Evolutionary conservation across 192 early-diverging fungal genomes (phyloP).

Genomic region (Obelidium mucronatum): DNA sequence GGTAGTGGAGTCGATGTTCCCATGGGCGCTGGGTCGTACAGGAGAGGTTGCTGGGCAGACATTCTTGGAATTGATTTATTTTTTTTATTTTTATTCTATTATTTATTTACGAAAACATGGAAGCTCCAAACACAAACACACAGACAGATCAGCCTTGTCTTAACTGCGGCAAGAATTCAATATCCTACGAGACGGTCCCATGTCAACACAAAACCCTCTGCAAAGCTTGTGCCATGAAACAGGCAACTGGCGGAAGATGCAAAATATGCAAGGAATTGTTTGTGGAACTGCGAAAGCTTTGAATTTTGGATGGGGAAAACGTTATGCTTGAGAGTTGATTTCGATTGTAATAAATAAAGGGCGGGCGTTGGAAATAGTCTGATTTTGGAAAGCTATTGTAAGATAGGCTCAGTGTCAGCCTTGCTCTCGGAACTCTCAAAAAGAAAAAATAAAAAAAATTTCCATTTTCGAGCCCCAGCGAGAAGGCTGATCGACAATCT

Average conservation of each 20-base stretch:
- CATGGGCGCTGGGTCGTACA: slow-evolving; percentile 10
- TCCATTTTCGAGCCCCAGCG: too few relatives aligned
- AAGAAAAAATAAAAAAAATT: too few relatives aligned
- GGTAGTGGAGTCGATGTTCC: neutral
- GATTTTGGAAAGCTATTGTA: too few relatives aligned
- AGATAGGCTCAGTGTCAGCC: too few relatives aligned
- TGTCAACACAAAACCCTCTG: slow-evolving; percentile 52
- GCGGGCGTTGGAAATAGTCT: too few relatives aligned
- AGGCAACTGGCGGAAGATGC: slow-evolving; percentile 61
- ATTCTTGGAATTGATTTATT: neutral
- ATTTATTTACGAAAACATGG: neutral
- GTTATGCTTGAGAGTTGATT: too few relatives aligned
- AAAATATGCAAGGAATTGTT: slow-evolving; percentile 50
- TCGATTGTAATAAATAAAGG: too few relatives aligned
- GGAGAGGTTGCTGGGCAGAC: neutral
- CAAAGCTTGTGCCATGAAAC: slow-evolving; percentile 59
- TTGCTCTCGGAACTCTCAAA: too few relatives aligned
- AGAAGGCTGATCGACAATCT: too few relatives aligned
- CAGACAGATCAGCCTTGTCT: slow-evolving; percentile 25
- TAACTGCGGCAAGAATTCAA: slow-evolving; percentile 40
- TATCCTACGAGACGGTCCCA: slow-evolving; percentile 45
- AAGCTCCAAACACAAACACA: neutral
- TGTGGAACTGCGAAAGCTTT: slow-evolving; percentile 43
- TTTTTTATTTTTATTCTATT: neutral
- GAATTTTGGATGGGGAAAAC: too few relatives aligned